Percentiles rank a stretch among this genome's conserved stretches.
Evolutionary conservation across 495 filamentous ascomycete species (phyloP).

Genomic region (Xylaria intraflava): DNA sequence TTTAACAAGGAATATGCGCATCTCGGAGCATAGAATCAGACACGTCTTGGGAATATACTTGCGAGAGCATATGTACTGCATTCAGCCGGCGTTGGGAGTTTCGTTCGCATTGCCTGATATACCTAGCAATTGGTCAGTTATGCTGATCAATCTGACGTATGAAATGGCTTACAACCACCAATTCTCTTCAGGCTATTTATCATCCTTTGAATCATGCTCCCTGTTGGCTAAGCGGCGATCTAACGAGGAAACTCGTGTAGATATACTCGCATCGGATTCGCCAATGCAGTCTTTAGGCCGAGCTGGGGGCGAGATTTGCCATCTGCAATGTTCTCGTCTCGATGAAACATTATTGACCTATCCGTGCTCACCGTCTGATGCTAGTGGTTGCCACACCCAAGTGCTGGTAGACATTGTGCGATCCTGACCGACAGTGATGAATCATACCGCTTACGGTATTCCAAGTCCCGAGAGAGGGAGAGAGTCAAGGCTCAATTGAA

Average conservation of each 20-base stretch:
- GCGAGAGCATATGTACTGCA: slow-evolving; percentile 6
- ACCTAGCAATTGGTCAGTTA: neutral
- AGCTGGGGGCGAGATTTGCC: neutral
- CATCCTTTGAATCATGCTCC: no score
- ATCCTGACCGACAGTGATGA: no score
- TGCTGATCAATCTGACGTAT: slow-evolving; percentile 1
- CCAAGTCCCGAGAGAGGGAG: no score
- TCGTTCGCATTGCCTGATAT: neutral
- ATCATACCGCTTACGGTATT: no score
- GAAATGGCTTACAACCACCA: no score
- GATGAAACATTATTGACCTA: no score
- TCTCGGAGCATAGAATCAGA: slow-evolving; percentile 19
- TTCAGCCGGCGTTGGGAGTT: slow-evolving; percentile 12
- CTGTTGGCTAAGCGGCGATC: neutral
- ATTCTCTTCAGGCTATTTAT: no score
- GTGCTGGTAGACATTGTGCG: no score
- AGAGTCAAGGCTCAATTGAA: no score
- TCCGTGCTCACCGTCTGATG: no score
- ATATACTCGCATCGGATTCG: neutral
- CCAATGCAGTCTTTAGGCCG: neutral
- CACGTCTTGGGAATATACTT: neutral
- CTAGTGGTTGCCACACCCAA: no score
- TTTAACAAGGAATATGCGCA: slow-evolving; percentile 85
- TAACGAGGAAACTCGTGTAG: neutral
- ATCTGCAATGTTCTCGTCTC: neutral